These are phyloP conservation scores for Xerocomus nothofagi DNA, from an alignment of 1,284 basidiomycete genomes.

Conservation along the genomic window DNA sequence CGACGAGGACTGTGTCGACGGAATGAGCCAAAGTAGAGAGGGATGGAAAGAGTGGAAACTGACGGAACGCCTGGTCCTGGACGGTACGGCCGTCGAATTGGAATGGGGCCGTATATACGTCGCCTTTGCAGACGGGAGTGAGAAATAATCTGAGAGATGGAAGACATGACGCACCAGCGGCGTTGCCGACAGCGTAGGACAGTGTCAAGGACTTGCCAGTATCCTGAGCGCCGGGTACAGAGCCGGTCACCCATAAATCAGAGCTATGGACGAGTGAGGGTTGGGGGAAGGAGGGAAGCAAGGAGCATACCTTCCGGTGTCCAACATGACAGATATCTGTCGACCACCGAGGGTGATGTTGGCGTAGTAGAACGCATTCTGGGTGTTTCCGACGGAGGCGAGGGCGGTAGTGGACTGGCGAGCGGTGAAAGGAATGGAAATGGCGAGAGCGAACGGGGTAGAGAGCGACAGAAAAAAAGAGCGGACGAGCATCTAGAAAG, in stretches of 20 bases:
- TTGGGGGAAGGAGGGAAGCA: background rate
- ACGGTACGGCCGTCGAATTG: conserved; percentile 59
- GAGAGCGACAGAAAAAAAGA: conserved; percentile 44
- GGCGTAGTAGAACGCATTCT: conserved; percentile 59
- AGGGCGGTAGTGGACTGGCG: conserved; percentile 30
- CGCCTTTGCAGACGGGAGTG: conserved; percentile 43
- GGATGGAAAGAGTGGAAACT: conserved; percentile 31
- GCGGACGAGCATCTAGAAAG: conserved; percentile 45
- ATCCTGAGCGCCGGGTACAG: conserved; percentile 43
- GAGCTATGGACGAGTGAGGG: conserved; percentile 25
- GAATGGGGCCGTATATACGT: conserved; percentile 57
- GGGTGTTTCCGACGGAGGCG: conserved; percentile 54
- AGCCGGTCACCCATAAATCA: conserved; percentile 36
- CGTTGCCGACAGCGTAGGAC: conserved; percentile 67
- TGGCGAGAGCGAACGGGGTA: conserved; percentile 40
- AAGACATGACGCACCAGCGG: conserved; percentile 46
- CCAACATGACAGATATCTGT: conserved; percentile 51
- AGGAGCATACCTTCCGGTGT: conserved; percentile 53
- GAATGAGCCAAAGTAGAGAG: conserved; percentile 6
- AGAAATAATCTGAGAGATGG: background rate
- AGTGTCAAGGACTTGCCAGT: conserved; percentile 57
- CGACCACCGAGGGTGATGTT: conserved; percentile 58
- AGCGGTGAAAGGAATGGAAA: conserved; percentile 51
- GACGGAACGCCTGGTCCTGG: conserved; percentile 68
- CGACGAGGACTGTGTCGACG: conserved; percentile 55